Evolutionary conservation across 2,329 filamentous ascomycete species (phyloP), one percentile per base, ranked within the genome.

Genomic region (Exutisphaerella laricina): DNA sequence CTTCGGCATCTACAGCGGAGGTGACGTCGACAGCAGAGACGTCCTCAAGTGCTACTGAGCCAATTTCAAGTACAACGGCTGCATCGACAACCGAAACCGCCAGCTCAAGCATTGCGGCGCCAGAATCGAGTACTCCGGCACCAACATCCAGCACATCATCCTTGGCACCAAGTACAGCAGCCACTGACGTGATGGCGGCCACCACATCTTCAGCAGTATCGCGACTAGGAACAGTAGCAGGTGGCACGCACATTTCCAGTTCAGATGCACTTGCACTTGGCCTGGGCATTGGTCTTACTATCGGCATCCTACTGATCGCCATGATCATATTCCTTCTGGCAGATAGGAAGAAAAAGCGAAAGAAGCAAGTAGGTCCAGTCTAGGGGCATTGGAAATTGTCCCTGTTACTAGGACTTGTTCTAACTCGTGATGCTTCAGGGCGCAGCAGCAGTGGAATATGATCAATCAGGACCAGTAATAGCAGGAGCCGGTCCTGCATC

Each of bases 241-340:
- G 31, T 9, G 26, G 26, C 10, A 17, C 20, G 5, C 7, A 20
- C 20, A 23, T 40, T 5, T 36, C 37, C 13, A 25, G 30, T 16
- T 17, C n/a, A 2, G 16, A 16, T 6, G 21, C 18, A 9, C 31
- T 44, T 14, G 41, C 34, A 9, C 17, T 41, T n/a, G 37, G 37
- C 4, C 20, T 48, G 22, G 45, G 37, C 3, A 21, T 48, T 21
- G 45, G 41, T 38, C 26, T 48, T 12, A 32, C 40, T 9, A 20
- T 47, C 17, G 29, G 29, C 12, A 16, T 38, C 16, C 13, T 34
- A 22, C 32, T 46, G 10, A 28, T 41, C 2, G 12, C 18, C 12
- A 4, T 37, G 14, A n/a, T 36, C 26, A 16, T 46, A 6, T 12
- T 38, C 7, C 9, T 26, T 20, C 32, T 45, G 9, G 13, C 16